phyloP scores from a whole-genome alignment of 2,329 filamentous ascomycete genomes.

The Cladosporium velox region DNA sequence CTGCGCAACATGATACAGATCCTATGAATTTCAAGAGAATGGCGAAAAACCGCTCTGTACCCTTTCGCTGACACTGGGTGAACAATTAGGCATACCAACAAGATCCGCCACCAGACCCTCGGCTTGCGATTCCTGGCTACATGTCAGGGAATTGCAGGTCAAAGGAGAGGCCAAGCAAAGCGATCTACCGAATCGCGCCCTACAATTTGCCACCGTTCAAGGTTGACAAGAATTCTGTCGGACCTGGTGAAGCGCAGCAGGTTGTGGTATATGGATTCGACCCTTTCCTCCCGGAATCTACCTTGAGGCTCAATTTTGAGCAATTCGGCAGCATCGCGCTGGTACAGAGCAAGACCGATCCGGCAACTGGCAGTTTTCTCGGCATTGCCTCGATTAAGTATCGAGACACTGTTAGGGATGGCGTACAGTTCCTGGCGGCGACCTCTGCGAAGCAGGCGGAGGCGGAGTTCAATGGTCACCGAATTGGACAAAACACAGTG shows the following conservation, averaged over 20 bases:
- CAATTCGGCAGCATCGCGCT: slow-evolving; percentile 85
- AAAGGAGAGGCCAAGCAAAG: slow-evolving; percentile 63
- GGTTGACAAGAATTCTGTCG: slow-evolving; percentile 84
- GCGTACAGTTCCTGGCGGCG: slow-evolving; percentile 64
- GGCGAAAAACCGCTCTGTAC: slow-evolving; percentile 41
- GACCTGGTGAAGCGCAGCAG: slow-evolving; percentile 84
- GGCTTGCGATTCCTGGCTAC: slow-evolving; percentile 68
- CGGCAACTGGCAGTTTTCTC: slow-evolving; percentile 88
- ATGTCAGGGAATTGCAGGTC: slow-evolving; percentile 52
- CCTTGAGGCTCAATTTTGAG: slow-evolving; percentile 74
- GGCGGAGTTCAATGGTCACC: slow-evolving; percentile 72
- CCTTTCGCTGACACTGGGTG: slow-evolving; percentile 41
- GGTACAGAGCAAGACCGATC: slow-evolving; percentile 92
- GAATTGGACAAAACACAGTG: slow-evolving; percentile 75
- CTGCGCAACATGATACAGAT: slow-evolving; percentile 40
- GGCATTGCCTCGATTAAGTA: slow-evolving; percentile 92
- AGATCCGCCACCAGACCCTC: slow-evolving; percentile 81
- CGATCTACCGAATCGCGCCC: slow-evolving; percentile 68
- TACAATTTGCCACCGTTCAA: slow-evolving; percentile 80
- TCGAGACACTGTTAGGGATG: slow-evolving; percentile 64
- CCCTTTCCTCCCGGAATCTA: slow-evolving; percentile 77
- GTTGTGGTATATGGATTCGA: slow-evolving; percentile 97
- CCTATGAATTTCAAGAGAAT: slow-evolving; percentile 30
- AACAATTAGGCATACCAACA: slow-evolving; percentile 58
- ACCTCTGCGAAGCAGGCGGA: slow-evolving; percentile 82